Base-by-base conservation (phyloP, 306 rosid species). In the Medicago truncatula region DNA sequence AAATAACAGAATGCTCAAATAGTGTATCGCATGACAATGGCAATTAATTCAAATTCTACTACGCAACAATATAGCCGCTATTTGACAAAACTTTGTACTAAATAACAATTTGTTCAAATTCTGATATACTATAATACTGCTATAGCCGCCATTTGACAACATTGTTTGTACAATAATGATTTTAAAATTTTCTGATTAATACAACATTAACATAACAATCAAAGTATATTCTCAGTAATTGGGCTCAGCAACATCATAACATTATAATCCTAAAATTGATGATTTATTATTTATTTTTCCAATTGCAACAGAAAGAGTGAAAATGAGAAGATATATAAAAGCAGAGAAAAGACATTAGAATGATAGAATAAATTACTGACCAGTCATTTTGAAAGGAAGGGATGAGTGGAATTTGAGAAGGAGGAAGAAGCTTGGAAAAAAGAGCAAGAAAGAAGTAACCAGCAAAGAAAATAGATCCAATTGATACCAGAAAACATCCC, bases 381-480 rank as follows among this genome's bases (percentile, higher is more conserved):
- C 98, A 87, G 85, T 94, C 97, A 20, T 88, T 87, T 83, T 94
- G 97, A 38, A 93, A 34, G 63, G 90, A 80, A 52, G 91, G 84
- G 49, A 88, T 68, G 44, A 91, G 41, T 28, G 88, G 36, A 50
- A 83, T 57, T 18, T 78, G 60, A 1, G 91, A 91, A 6, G 90
- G 90, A 7, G 91, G 89, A 43, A 87, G 88, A 72, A 91, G 81
- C 87, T 93, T 91, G 83, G 91, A 87, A 38, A 89, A 7, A 20
- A 87, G 61, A 34, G 95, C 84, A 3, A 88, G 85, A 49, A 83
- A 87, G 72, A 91, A 74, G 78, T 85, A 94, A 9, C 83, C 86
- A 39, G 74, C 38, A 66, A 89, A 87, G 82, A 74, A 91, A 23
- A 89, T 43, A 17, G 86, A 86, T 59, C 96, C 89, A 6, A 78